Percentiles rank a stretch among this genome's conserved stretches.
phyloP scores from a whole-genome alignment of 2,329 filamentous ascomycete genomes.

The Pseudogymnoascus sp. region DNA sequence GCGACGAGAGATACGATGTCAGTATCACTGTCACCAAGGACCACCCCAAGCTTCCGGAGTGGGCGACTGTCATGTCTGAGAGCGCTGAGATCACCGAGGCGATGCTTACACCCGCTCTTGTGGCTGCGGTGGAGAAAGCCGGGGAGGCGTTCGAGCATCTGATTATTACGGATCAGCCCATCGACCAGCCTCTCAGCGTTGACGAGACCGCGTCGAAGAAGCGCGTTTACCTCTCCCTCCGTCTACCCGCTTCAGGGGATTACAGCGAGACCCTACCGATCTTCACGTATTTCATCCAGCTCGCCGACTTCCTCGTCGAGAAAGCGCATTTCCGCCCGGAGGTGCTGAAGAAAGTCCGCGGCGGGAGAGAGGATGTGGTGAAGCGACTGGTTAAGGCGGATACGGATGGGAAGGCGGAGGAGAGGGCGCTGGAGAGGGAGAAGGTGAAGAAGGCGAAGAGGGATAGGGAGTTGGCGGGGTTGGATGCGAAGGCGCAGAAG shows the following conservation, averaged over 20 bases:
- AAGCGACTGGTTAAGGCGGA: constrained; percentile 69
- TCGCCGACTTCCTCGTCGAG: constrained; percentile 73
- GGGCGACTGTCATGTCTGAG: constrained; percentile 94
- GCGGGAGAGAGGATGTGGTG: constrained; percentile 70
- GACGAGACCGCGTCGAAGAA: constrained; percentile 80
- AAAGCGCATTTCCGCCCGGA: constrained; percentile 81
- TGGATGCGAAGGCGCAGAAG: constrained; percentile 77
- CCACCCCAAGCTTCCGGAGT: constrained; percentile 76
- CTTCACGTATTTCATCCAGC: constrained; percentile 71
- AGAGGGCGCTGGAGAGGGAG: constrained; percentile 62
- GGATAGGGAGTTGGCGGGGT: constrained; percentile 66
- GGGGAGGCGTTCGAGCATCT: constrained; percentile 79
- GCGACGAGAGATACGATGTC: constrained; percentile 89
- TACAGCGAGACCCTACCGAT: constrained; percentile 62
- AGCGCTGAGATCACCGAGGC: constrained; percentile 87
- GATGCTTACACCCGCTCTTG: constrained; percentile 78
- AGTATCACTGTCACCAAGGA: constrained; percentile 93
- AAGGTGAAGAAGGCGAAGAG: constrained; percentile 81
- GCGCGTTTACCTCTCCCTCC: constrained; percentile 69
- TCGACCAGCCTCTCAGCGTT: constrained; percentile 74
- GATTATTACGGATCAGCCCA: constrained; percentile 81
- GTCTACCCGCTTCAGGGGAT: constrained; percentile 56
- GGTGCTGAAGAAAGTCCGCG: constrained; percentile 75
- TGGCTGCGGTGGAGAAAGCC: constrained; percentile 67
- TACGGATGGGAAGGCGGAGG: constrained; percentile 74